Conservation (phyloP, 768 basidiomycete species). For the Royoungia palumana region DNA sequence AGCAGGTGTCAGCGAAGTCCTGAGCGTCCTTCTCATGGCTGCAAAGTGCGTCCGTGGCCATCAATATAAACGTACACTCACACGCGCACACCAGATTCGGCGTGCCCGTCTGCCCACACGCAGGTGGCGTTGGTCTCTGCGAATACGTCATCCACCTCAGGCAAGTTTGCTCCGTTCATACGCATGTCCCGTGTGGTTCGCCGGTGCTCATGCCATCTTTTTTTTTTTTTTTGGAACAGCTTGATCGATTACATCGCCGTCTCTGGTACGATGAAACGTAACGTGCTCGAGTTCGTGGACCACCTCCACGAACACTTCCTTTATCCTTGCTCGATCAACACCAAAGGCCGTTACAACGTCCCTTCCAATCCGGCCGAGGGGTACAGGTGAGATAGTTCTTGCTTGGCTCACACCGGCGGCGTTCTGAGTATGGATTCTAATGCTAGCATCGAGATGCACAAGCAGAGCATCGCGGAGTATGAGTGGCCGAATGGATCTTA, state of each 20-base stretch:
- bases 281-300: conserved; percentile 88
- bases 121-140: conserved; percentile 92
- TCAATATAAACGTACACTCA: not conserved
- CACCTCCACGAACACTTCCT: conserved; percentile 95
- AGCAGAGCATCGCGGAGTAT: conserved; percentile 74
- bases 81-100: conserved; percentile 56
- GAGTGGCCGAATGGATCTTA: conserved; percentile 75
- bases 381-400: conserved; percentile 39
- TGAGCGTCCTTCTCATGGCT: conserved; percentile 89
- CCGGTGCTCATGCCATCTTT: not conserved
- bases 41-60: conserved; percentile 58
- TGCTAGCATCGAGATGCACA: conserved; percentile 84
- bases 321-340: conserved; percentile 85
- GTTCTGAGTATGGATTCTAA: not conserved
- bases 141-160: conserved; percentile 90
- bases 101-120: conserved; percentile 91
- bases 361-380: conserved; percentile 73
- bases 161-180: conserved; percentile 30
- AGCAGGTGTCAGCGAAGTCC: conserved; percentile 93
- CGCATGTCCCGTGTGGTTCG: not conserved
- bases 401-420: not conserved
- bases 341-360: conserved; percentile 82
- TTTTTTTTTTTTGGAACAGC: too few relatives aligned
- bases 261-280: conserved; percentile 90
- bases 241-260: conserved; percentile 93